Conservation (phyloP, 176 grass and related monocot genomes). For the Phyllostachys edulis region DNA sequence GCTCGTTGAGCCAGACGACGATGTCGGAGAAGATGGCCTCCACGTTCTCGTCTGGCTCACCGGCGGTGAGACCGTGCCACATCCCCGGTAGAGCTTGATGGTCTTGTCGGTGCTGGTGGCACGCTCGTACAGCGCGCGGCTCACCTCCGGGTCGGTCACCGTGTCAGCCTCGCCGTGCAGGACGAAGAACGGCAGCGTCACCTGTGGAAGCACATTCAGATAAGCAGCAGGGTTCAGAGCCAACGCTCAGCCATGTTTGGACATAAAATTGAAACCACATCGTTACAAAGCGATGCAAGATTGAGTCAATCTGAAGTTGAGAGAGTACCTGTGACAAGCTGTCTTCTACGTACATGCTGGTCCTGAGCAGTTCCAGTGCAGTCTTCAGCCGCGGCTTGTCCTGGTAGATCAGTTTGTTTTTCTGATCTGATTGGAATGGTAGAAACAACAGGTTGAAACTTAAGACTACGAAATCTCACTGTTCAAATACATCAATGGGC, state of each 20-base stretch:
- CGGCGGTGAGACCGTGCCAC: conserved; percentile 92
- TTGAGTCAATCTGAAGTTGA: not conserved
- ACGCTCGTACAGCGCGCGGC: conserved; percentile 68
- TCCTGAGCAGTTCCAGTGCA: conserved; percentile 74
- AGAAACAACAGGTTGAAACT: not conserved
- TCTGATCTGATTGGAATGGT: conserved; percentile 58
- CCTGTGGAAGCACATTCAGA: conserved; percentile 27
- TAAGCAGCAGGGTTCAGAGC: not conserved
- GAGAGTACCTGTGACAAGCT: conserved; percentile 56
- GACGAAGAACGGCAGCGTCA: conserved; percentile 83
- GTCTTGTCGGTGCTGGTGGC: conserved; percentile 74
- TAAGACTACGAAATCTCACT: not conserved
- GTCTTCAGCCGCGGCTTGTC: conserved; percentile 91
- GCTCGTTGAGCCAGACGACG: conserved; percentile 61
- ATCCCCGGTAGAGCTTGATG: conserved; percentile 91
- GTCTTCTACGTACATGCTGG: conserved; percentile 79
- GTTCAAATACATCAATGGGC: not conserved
- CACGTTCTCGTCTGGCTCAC: conserved; percentile 77
- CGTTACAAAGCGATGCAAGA: not conserved
- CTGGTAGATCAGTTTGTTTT: conserved; percentile 84
- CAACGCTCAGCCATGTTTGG: not conserved
- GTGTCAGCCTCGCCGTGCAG: conserved; percentile 88
- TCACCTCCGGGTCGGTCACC: conserved; percentile 89
- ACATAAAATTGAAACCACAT: not conserved
- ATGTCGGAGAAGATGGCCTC: conserved; percentile 67